These are phyloP conservation scores for Calonectria henricotiae DNA, from an alignment of 2,329 filamentous ascomycete genomes.

Conservation along the genomic window DNA sequence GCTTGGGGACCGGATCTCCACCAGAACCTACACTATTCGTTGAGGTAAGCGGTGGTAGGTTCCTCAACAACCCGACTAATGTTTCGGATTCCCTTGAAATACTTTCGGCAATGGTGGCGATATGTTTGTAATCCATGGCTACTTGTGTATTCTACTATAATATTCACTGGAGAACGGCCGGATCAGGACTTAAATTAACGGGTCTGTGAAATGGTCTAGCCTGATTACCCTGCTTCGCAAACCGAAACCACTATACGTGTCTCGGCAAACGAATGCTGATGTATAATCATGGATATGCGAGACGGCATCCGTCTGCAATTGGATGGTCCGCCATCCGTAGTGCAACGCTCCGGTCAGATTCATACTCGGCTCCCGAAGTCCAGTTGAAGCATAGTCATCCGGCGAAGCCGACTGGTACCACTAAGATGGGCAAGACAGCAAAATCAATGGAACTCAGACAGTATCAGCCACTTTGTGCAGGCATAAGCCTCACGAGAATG, in stretches of 20 bases:
- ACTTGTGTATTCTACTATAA: constrained; percentile 14
- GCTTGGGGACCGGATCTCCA: constrained; percentile 13
- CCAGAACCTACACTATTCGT: background rate
- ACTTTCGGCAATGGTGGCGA: constrained; percentile 30
- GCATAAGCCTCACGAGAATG: constrained; percentile 31
- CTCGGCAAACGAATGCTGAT: constrained; percentile 14
- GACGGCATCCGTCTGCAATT: constrained; percentile 28
- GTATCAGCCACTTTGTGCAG: constrained; percentile 31
- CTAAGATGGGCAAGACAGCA: background rate
- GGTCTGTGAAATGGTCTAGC: constrained; percentile 11
- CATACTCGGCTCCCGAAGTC: constrained; percentile 36
- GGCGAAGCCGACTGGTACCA: constrained; percentile 2
- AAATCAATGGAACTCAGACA: background rate
- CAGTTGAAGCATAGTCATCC: background rate
- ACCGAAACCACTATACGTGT: constrained; percentile 1
- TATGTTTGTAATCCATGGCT: constrained; percentile 36
- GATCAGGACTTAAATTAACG: constrained; percentile 25
- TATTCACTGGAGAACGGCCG: constrained; percentile 9
- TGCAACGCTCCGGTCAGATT: background rate
- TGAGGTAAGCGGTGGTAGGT: background rate
- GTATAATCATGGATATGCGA: constrained; percentile 24
- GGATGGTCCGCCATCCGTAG: constrained; percentile 21
- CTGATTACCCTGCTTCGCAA: constrained; percentile 28
- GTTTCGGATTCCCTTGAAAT: constrained; percentile 36
- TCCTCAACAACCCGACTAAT: constrained; percentile 22